Conservation (phyloP, 192 early-diverging fungal genomes). For the Chytriomyces sp. region DNA sequence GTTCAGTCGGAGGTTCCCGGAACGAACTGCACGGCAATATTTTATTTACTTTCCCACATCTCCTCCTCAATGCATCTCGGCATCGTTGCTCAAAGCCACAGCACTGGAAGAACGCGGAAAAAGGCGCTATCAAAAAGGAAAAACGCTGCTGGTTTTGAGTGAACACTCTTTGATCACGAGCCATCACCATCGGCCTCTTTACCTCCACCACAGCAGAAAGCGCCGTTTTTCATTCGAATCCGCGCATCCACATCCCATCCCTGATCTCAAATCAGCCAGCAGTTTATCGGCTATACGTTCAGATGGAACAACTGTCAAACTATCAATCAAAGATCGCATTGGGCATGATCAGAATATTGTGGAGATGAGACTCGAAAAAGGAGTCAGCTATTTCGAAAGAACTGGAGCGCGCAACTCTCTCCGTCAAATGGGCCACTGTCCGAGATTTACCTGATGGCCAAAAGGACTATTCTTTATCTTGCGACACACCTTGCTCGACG, state of each 20-base stretch:
- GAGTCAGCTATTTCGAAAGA: background rate
- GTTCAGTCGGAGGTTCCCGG: too few relatives aligned
- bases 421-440: constrained; percentile 78
- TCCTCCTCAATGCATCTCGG: background rate
- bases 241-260: background rate
- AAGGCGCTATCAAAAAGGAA: constrained; percentile 71
- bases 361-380: background rate
- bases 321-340: background rate
- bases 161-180: constrained; percentile 64
- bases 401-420: constrained; percentile 63
- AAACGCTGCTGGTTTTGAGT: constrained; percentile 61
- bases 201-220: background rate
- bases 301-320: background rate
- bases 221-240: too few relatives aligned
- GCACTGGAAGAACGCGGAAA: constrained; percentile 79
- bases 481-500: background rate
- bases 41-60: too few relatives aligned
- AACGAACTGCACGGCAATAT: too few relatives aligned
- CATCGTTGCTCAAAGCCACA: background rate
- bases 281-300: background rate
- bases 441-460: constrained; percentile 75
- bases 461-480: constrained; percentile 46
- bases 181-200: background rate
- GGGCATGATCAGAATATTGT: background rate
- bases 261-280: background rate